Evolutionary conservation across 2,329 filamentous ascomycete genomes (phyloP), one percentile per base, ranked within the genome.

Genomic region (Fusarium miscanthi): DNA sequence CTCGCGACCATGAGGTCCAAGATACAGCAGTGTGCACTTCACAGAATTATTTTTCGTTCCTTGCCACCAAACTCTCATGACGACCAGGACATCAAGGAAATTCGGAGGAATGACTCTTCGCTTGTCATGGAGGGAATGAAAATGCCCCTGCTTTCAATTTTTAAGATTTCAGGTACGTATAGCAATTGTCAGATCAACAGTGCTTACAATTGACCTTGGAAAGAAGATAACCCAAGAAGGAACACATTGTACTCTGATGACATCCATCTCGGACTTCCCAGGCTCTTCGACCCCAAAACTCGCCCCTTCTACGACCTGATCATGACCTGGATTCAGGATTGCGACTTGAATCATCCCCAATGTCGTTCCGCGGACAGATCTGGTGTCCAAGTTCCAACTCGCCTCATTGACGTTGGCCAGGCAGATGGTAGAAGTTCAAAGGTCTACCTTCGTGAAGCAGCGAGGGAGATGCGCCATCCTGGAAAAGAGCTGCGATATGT

Each of bases 261-360:
- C 14, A 51, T 73, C 17, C 43, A 63, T 4, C 12, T 74, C 5
- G 67, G 70, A 4, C 37, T 73, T 13, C 60, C 72, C 2, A 41
- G 16, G 13, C 63, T 73, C 6, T 62, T 54, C 17, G 4, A 41
- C 10, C 41, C 54, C 2, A 21, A 23, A 6, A 46, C 41, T n/a
- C 1, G 38, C 3, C 19, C 31, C 3, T 73, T 58, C 16, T 69
- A 66, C 41, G 17, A 31, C 6, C 43, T 74, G 8, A 31, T 72
- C 1, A 40, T 40, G 4, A 23, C 33, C 16, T 74, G 71, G 72
- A 30, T 72, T 8, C 21, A 58, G 13, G 63, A 70, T 31, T 74
- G 72, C 25, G 60, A 72, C 35, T 11, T 8, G 1, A 42, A 60
- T 3, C 63, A 71, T 30, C n/a, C 35, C 1, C 53, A n/a, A 46